Percentiles rank a stretch among this genome's conserved stretches.
Evolutionary conservation across 2,329 filamentous ascomycete species (phyloP).

Genomic region (Aspergillus clavatus): DNA sequence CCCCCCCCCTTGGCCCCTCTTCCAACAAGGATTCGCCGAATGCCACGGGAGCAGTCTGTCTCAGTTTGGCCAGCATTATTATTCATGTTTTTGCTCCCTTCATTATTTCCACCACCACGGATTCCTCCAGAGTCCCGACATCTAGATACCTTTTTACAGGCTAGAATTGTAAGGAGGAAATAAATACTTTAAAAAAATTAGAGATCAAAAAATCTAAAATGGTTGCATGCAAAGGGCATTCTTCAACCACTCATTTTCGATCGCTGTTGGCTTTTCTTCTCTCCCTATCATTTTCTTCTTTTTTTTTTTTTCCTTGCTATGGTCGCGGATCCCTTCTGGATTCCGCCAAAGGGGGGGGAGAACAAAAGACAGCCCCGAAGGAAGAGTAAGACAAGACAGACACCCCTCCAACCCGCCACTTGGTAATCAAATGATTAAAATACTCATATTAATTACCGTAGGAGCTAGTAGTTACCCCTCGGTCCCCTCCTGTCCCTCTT

Average conservation of each 20-base stretch:
- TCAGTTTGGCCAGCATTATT: slow-evolving; percentile 7
- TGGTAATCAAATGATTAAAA: not conserved
- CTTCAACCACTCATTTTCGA: slow-evolving; percentile 5
- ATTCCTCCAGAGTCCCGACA: slow-evolving; percentile 10
- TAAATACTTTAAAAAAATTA: too few relatives aligned
- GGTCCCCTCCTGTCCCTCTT: slow-evolving; percentile 7
- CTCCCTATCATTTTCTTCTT: not conserved
- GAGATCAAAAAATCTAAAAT: too few relatives aligned
- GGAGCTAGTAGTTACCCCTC: slow-evolving; percentile 10
- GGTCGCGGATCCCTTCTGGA: not conserved
- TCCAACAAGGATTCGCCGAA: slow-evolving; percentile 18
- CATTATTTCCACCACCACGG: slow-evolving; percentile 21
- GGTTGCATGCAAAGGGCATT: too few relatives aligned
- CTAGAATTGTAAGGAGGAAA: not conserved
- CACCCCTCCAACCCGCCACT: slow-evolving; percentile 11
- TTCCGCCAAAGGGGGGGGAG: slow-evolving; percentile 1
- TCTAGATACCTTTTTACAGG: not conserved
- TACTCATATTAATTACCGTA: too few relatives aligned
- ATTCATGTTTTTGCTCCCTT: slow-evolving; percentile 19
- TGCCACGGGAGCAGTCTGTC: slow-evolving; percentile 13
- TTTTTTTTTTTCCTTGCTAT: not conserved
- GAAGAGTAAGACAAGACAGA: too few relatives aligned
- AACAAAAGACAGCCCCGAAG: not conserved
- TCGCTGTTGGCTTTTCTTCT: slow-evolving; percentile 3
- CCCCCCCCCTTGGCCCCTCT: slow-evolving; percentile 21